phyloP scores from a whole-genome alignment of 225 moss, liverwort and hornwort species.

The Antitrichia curtipendula region DNA sequence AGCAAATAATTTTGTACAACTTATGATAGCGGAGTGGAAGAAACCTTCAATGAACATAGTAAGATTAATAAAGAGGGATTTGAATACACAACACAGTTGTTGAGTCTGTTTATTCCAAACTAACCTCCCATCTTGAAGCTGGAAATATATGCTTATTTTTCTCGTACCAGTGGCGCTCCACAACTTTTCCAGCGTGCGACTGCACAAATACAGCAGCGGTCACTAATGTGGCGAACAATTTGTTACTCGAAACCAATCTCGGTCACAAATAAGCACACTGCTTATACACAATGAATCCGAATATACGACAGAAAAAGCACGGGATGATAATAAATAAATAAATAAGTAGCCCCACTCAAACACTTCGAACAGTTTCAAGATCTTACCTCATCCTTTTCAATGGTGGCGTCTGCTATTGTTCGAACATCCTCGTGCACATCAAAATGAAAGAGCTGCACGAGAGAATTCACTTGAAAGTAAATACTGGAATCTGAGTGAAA shows the following conservation, averaged over 20 bases:
- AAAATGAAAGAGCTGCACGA: conserved; percentile 90
- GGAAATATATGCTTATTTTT: conserved; percentile 68
- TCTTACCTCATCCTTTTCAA: conserved; percentile 95
- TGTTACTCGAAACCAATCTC: not conserved
- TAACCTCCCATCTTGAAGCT: conserved; percentile 41
- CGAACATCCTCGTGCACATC: conserved; percentile 99
- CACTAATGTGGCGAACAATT: not conserved
- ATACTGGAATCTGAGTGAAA: not conserved
- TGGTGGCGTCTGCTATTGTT: conserved; percentile 97
- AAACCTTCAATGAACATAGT: not conserved
- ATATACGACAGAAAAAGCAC: not conserved
- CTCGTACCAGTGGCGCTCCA: conserved; percentile 99
- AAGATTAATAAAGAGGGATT: not conserved
- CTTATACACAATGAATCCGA: not conserved
- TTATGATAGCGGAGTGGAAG: not conserved
- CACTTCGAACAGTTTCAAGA: not conserved
- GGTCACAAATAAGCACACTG: not conserved
- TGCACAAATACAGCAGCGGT: not conserved
- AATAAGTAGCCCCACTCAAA: not conserved
- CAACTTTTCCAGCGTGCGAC: conserved; percentile 99
- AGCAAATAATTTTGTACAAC: not conserved
- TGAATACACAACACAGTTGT: not conserved
- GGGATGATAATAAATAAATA: not conserved
- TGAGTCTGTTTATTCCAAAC: not conserved
- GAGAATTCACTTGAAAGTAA: not conserved